phyloP scores from a whole-genome alignment of 345 rosid species.

The Salix dunnii region DNA sequence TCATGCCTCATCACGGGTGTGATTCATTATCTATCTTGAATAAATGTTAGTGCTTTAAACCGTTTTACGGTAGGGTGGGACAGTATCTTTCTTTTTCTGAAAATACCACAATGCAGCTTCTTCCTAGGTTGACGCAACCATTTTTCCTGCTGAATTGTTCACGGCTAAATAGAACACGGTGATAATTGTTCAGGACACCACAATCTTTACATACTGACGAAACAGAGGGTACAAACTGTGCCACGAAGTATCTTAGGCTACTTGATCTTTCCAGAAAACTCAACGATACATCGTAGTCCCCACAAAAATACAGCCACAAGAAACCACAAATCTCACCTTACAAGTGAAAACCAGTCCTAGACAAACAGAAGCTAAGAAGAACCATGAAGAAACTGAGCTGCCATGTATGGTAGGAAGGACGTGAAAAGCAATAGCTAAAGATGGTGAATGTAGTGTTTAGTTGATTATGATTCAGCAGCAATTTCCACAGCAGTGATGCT shows the following conservation, averaged over 20 bases:
- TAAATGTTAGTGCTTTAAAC: background rate
- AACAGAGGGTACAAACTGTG: conserved; percentile 7
- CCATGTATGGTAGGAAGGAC: background rate
- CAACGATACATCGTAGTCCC: background rate
- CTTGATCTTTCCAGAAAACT: conserved; percentile 1
- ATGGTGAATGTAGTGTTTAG: too few species aligned
- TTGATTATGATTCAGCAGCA: conserved; percentile 27
- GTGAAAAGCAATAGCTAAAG: background rate
- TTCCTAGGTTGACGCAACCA: background rate
- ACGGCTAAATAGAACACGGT: background rate
- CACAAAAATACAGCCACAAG: background rate
- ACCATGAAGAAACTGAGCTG: background rate
- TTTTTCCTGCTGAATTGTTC: background rate
- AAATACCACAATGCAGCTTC: background rate
- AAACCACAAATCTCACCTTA: background rate
- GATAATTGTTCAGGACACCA: background rate
- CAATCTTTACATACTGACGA: background rate
- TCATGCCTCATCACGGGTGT: background rate
- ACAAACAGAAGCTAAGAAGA: background rate
- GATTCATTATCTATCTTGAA: background rate
- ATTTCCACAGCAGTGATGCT: conserved; percentile 23
- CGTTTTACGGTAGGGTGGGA: background rate
- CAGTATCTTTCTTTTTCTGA: background rate
- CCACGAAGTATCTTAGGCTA: conserved; percentile 4
- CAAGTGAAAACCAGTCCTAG: background rate